phyloP scores from a whole-genome alignment of 2,329 filamentous ascomycete species.

The Diaporthe sp. region DNA sequence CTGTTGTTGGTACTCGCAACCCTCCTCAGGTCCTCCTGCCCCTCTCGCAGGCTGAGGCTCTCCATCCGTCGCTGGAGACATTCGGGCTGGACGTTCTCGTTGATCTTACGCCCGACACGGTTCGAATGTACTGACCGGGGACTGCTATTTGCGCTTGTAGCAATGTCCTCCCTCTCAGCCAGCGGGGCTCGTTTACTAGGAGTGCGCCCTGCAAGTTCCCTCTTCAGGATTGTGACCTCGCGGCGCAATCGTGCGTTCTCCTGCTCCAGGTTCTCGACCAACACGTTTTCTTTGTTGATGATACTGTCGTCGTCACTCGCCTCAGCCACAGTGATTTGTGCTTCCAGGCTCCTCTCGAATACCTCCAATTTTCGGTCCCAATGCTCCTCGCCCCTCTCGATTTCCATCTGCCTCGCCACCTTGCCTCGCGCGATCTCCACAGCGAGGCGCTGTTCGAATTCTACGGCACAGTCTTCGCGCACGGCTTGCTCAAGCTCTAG shows the following conservation, averaged over 20 bases:
- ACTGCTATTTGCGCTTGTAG: constrained; percentile 32
- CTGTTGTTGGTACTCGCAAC: constrained; percentile 38
- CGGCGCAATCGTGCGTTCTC: constrained; percentile 77
- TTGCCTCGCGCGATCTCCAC: constrained; percentile 86
- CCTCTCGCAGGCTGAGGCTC: constrained; percentile 58
- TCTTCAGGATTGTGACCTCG: constrained; percentile 72
- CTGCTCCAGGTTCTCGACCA: constrained; percentile 72
- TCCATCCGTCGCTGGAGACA: constrained; percentile 61
- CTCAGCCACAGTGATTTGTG: constrained; percentile 59
- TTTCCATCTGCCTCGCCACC: constrained; percentile 79
- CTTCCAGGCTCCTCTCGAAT: constrained; percentile 60
- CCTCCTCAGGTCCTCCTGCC: constrained; percentile 20
- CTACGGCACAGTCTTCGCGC: constrained; percentile 86
- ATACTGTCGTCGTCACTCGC: constrained; percentile 56
- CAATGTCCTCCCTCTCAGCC: constrained; percentile 62
- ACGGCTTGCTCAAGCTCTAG: constrained; percentile 82
- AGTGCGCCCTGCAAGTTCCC: constrained; percentile 72
- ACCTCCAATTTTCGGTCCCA: constrained; percentile 83
- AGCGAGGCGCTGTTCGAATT: constrained; percentile 83
- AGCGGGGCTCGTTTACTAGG: constrained; percentile 70
- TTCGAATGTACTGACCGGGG: constrained; percentile 7
- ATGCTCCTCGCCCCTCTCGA: constrained; percentile 84
- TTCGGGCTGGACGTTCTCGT: constrained; percentile 34
- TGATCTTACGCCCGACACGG: constrained; percentile 18
- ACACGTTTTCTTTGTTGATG: constrained; percentile 68